Conservation (phyloP, 108 stramenopile species). For the Nannochloropsis gaditana region DNA sequence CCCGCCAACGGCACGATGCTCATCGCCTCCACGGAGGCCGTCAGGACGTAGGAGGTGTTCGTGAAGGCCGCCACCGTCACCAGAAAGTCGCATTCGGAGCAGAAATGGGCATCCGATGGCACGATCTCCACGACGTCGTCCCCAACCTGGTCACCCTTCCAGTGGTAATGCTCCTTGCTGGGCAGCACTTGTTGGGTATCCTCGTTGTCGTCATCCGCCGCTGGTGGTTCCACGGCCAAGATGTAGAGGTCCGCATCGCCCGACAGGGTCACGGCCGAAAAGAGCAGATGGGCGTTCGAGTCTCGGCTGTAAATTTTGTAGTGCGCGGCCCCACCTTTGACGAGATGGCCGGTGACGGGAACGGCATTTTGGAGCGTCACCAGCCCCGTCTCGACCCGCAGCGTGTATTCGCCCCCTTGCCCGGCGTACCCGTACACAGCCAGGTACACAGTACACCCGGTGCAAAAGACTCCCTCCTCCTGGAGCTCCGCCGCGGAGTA, state of each 20-base stretch:
- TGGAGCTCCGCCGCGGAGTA: neutral
- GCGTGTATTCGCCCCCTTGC: neutral
- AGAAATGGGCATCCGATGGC: constrained; percentile 14
- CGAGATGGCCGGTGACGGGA: neutral
- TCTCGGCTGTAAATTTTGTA: neutral
- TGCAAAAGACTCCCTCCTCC: constrained; percentile 12
- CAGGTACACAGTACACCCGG: constrained; percentile 26
- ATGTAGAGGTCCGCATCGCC: constrained; percentile 10
- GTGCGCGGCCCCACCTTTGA: neutral
- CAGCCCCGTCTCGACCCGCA: neutral
- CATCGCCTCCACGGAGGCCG: neutral
- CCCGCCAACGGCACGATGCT: constrained; percentile 10
- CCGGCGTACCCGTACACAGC: constrained; percentile 31
- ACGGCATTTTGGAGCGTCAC: neutral
- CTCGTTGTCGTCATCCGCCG: neutral
- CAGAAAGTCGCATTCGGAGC: neutral
- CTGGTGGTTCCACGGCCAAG: neutral
- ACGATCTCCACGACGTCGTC: neutral
- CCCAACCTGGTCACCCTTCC: constrained; percentile 6
- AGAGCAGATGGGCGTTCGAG: neutral
- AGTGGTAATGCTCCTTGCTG: constrained; percentile 4
- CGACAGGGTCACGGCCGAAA: neutral
- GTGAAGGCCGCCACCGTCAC: constrained; percentile 4
- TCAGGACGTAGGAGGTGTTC: neutral
- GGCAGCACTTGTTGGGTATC: neutral